Conservation (phyloP, 805 yeast species). For the Lipomyces yamadae region DNA sequence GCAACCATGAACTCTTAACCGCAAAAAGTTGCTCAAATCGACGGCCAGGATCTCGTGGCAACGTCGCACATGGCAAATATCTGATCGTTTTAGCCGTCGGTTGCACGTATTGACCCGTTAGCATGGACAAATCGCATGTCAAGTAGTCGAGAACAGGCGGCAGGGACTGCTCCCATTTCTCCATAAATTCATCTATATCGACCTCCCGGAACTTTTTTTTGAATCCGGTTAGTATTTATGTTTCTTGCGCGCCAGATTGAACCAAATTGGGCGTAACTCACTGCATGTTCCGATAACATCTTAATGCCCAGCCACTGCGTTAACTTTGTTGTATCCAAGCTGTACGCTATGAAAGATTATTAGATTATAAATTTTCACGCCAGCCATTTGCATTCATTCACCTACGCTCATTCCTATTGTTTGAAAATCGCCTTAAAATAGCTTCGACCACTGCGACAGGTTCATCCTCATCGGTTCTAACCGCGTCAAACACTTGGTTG, state of each 20-base stretch:
- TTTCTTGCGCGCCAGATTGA: slow-evolving; percentile 43
- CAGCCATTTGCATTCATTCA: background rate
- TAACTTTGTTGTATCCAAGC: slow-evolving; percentile 52
- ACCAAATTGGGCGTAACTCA: slow-evolving; percentile 39
- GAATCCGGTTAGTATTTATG: slow-evolving; percentile 46
- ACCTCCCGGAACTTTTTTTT: slow-evolving; percentile 10
- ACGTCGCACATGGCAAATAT: slow-evolving; percentile 53
- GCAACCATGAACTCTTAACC: slow-evolving; percentile 62
- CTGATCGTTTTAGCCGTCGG: slow-evolving; percentile 55
- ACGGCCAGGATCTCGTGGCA: slow-evolving; percentile 56
- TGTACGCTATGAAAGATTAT: slow-evolving; percentile 39
- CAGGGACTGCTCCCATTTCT: slow-evolving; percentile 46
- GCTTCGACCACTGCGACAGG: slow-evolving; percentile 55
- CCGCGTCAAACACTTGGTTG: slow-evolving; percentile 26
- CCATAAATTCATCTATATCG: slow-evolving; percentile 34
- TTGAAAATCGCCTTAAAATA: slow-evolving; percentile 55
- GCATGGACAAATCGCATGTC: slow-evolving; percentile 60
- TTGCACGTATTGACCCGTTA: slow-evolving; percentile 60
- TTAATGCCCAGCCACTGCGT: slow-evolving; percentile 68
- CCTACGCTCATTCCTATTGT: slow-evolving; percentile 31
- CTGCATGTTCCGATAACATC: slow-evolving; percentile 51
- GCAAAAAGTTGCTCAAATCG: slow-evolving; percentile 61
- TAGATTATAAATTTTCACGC: background rate
- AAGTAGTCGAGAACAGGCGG: slow-evolving; percentile 58
- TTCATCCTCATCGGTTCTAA: slow-evolving; percentile 45